These are phyloP conservation scores for Bretziella fagacearum DNA, from an alignment of 2,329 filamentous ascomycete genomes.

Conservation along the genomic window DNA sequence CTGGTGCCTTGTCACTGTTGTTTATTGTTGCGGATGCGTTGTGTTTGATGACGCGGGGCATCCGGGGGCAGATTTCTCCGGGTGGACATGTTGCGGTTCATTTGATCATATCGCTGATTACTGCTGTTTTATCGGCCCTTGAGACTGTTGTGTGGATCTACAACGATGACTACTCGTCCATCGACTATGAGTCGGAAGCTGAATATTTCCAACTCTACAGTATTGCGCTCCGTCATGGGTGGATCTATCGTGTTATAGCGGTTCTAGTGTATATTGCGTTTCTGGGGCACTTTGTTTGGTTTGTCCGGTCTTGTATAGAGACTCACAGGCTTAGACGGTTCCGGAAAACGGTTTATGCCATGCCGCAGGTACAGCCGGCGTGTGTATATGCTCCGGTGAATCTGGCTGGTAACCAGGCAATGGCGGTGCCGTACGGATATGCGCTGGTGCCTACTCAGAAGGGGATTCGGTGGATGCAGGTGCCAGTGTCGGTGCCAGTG, in stretches of 20 bases:
- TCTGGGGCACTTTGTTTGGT: not conserved
- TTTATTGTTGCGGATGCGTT: slow-evolving; percentile 2
- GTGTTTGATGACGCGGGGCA: not conserved
- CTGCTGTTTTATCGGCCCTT: not conserved
- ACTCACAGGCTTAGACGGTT: not conserved
- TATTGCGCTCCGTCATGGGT: not conserved
- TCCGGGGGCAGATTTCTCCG: slow-evolving; percentile 14
- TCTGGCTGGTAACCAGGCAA: not conserved
- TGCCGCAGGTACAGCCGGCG: not conserved
- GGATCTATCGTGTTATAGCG: not conserved
- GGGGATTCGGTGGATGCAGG: not conserved
- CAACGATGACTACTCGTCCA: not conserved
- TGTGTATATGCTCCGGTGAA: not conserved
- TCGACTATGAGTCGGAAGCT: not conserved
- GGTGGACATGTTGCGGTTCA: slow-evolving; percentile 16
- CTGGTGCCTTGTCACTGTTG: not conserved
- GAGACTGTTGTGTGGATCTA: not conserved
- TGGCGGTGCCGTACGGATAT: not conserved
- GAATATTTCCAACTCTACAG: not conserved
- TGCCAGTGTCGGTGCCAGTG: not conserved
- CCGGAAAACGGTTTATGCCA: not conserved
- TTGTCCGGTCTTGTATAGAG: slow-evolving; percentile 7
- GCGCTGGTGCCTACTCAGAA: not conserved
- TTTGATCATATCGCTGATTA: slow-evolving; percentile 17
- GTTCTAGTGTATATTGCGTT: not conserved